Base-by-base conservation (phyloP, 192 early-diverging fungal species). In the Backusella macrospora region DNA sequence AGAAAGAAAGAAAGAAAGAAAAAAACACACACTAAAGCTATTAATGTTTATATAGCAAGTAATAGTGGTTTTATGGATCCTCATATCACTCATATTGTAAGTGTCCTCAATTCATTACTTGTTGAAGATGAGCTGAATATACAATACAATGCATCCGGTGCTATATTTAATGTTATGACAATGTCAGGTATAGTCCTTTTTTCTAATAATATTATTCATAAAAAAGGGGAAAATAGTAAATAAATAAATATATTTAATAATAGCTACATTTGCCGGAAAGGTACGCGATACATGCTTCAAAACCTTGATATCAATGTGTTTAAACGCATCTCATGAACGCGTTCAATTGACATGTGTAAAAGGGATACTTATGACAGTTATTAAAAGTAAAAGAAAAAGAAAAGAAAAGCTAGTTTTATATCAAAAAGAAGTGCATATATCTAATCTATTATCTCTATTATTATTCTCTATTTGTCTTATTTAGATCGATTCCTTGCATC, bases 321-420 rank as follows among this genome's bases (percentile, higher is more conserved):
- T 65, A 5, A 42, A 37, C 3, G 65, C 78, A n/a, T 37, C 14
- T 1, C 73, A 71, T 44, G 78, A 79, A 47, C 62, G 73, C 0
- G 78, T 79, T 3, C 78, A 79, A 39, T 38, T 79, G 2, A 72
- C 73, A 4, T 79, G 73, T 49, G 73, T 74, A 8, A 79, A 79
- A 43, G 70, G 62, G 9, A 9, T 62, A 8, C 39, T 75, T 10
- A 74, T 75, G 70, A 52, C 75, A 5, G 48, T 69, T 5, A 75
- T 75, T 64, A 71, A 75, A 79, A 70, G 78, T 79, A 75, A 72
- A 21, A 23, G 23, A 2, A 42, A 16, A 4, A 75, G 69, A 21
- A 23, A 55, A 2, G 48, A 16, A 4, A 44, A 67, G 7, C 18
- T 18, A 4, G 15, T 65, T n/a, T 39, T 29, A 42, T 18, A 34